A percentile compares a stretch with the other conserved stretches of the same genome.
These are phyloP conservation scores for Arabidopsis arenosa DNA, from an alignment of 345 rosid species.

Conservation along the genomic window DNA sequence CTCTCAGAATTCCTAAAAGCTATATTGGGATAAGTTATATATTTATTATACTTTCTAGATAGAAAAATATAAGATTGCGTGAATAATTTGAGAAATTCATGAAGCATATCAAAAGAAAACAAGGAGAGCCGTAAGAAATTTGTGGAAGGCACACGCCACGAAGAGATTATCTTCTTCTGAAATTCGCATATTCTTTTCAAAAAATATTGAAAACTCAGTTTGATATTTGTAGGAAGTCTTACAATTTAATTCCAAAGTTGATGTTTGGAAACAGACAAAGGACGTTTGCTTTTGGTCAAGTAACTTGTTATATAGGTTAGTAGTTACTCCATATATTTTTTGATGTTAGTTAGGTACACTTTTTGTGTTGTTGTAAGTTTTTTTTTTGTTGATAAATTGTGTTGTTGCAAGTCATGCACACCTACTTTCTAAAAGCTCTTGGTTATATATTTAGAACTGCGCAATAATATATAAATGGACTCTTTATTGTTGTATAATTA, in stretches of 20 bases:
- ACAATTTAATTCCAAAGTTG: neutral
- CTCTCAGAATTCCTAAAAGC: slow-evolving; percentile 27
- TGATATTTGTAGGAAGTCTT: neutral
- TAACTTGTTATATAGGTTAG: neutral
- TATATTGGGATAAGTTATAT: neutral
- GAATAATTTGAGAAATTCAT: slow-evolving; percentile 1
- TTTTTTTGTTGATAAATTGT: too few species aligned
- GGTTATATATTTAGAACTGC: neutral
- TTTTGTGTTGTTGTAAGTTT: neutral
- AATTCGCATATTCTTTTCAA: slow-evolving; percentile 23
- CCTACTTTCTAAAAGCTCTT: neutral
- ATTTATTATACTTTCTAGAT: neutral
- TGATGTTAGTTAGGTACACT: neutral
- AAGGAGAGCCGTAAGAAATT: slow-evolving; percentile 26
- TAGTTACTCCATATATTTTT: neutral
- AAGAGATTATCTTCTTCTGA: slow-evolving; percentile 30
- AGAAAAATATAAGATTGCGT: slow-evolving; percentile 17
- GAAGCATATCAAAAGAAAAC: slow-evolving; percentile 27
- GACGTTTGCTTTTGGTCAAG: neutral
- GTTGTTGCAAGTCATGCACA: neutral
- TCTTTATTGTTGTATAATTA: neutral
- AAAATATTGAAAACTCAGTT: neutral
- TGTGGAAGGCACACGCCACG: slow-evolving; percentile 42
- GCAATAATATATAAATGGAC: neutral
- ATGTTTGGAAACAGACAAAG: neutral